These are phyloP conservation scores for Tinospora cordifolia DNA, from an alignment of 164 flowering plant species.

Conservation along the genomic window DNA sequence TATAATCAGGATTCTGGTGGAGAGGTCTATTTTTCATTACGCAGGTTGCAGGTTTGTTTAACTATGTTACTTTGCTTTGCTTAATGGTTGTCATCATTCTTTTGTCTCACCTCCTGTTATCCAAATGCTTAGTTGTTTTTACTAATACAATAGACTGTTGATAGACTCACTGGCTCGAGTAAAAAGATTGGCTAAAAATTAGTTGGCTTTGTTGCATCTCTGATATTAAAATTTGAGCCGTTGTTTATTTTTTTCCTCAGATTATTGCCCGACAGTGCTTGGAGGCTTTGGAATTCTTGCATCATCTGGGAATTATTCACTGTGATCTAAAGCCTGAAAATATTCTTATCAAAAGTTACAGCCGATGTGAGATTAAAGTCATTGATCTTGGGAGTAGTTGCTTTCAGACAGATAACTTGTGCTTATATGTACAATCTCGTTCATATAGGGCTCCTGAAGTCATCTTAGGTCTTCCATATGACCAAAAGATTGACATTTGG, in stretches of 20 bases:
- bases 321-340: slow-evolving; percentile 97
- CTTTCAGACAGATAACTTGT: slow-evolving; percentile 71
- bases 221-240: background rate
- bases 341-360: slow-evolving; percentile 81
- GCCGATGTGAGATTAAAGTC: slow-evolving; percentile 76
- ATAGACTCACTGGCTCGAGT: background rate
- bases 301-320: slow-evolving; percentile 74
- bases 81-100: background rate
- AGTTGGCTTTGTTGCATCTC: background rate
- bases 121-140: background rate
- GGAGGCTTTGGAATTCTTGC: slow-evolving; percentile 80
- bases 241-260: slow-evolving; percentile 32
- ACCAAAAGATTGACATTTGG: slow-evolving; percentile 86
- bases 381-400: slow-evolving; percentile 99
- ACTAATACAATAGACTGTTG: background rate
- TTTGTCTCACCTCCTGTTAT: background rate
- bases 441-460: slow-evolving; percentile 98
- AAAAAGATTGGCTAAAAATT: background rate
- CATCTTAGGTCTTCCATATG: slow-evolving; percentile 78
- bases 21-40: slow-evolving; percentile 60
- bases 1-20: slow-evolving; percentile 77
- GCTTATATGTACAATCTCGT: slow-evolving; percentile 91
- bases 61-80: background rate
- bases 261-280: slow-evolving; percentile 71
- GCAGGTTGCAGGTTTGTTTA: slow-evolving; percentile 70